Percentiles rank a stretch among this genome's conserved stretches.
phyloP scores from a whole-genome alignment of 106 monocot genomes.

The Dendrobium chrysotoxum region DNA sequence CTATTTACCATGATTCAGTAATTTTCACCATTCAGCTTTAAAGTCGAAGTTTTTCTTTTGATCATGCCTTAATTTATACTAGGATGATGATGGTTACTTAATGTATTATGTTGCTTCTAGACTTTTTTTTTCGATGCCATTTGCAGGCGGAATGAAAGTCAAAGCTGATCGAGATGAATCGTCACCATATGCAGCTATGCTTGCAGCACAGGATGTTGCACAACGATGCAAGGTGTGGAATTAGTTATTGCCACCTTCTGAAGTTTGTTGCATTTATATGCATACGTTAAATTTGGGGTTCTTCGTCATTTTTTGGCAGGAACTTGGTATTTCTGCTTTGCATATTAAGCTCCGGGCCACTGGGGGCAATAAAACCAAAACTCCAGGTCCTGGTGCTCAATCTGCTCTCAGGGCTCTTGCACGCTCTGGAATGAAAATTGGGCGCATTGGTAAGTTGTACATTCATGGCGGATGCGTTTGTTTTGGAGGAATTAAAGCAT shows the following conservation, averaged over 20 bases:
- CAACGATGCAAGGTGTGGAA: conserved; percentile 4
- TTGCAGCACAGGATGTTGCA: conserved; percentile 76
- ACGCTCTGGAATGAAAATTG: conserved; percentile 55
- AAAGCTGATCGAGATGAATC: conserved; percentile 77
- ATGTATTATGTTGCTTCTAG: too few species aligned
- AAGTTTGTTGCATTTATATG: neutral
- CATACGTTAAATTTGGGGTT: neutral
- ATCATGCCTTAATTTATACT: too few species aligned
- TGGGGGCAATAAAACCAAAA: conserved; percentile 59
- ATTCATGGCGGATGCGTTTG: too few species aligned
- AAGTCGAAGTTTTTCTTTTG: neutral
- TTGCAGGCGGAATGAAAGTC: conserved; percentile 70
- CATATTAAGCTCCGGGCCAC: conserved; percentile 63
- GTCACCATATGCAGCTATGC: conserved; percentile 79
- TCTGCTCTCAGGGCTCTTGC: conserved; percentile 42
- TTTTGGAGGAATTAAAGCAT: neutral
- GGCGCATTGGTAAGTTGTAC: conserved; percentile 34
- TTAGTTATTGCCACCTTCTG: neutral
- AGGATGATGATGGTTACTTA: too few species aligned
- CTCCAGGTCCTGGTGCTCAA: conserved; percentile 59
- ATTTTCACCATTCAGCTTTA: neutral
- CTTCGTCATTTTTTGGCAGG: conserved; percentile 10
- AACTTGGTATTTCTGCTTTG: conserved; percentile 46
- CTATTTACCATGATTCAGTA: neutral
- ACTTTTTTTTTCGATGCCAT: neutral